Evolutionary conservation across 306 rosid species (phyloP).

Genomic region (Delonix regia): DNA sequence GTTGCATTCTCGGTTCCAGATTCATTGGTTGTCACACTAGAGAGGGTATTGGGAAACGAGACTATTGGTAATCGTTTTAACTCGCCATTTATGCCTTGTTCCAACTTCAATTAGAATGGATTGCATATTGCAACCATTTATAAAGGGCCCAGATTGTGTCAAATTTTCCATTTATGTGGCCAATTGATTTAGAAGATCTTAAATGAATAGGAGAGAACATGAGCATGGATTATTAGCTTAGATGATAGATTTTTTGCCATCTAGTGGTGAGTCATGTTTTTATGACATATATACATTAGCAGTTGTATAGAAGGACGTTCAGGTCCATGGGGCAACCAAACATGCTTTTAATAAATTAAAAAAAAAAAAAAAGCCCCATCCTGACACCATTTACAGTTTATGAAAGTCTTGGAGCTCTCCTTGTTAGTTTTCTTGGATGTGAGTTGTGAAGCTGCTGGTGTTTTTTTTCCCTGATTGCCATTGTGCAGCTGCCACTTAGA

Average conservation of each 20-base stretch:
- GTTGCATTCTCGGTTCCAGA: constrained; percentile 86
- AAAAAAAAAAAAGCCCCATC: not conserved
- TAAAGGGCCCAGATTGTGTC: not conserved
- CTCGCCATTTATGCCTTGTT: constrained; percentile 21
- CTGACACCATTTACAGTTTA: not conserved
- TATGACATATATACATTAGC: not conserved
- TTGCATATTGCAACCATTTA: not conserved
- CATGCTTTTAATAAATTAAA: constrained; percentile 1
- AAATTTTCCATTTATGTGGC: constrained; percentile 7
- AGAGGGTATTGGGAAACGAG: constrained; percentile 94
- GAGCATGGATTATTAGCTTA: not conserved
- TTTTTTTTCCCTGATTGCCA: not conserved
- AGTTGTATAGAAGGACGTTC: constrained; percentile 21
- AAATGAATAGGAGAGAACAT: not conserved
- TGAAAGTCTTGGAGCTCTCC: not conserved
- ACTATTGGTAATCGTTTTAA: constrained; percentile 63
- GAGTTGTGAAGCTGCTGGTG: not conserved
- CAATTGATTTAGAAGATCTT: constrained; percentile 16
- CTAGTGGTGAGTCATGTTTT: constrained; percentile 1
- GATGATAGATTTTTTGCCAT: no score
- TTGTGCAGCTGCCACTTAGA: not conserved
- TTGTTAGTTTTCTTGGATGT: not conserved
- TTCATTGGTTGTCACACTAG: constrained; percentile 88
- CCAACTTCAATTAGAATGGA: not conserved
- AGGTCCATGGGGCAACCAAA: not conserved